These are phyloP conservation scores for Coffea eugenioides DNA, from an alignment of 257 asterid genomes.

Conservation along the genomic window DNA sequence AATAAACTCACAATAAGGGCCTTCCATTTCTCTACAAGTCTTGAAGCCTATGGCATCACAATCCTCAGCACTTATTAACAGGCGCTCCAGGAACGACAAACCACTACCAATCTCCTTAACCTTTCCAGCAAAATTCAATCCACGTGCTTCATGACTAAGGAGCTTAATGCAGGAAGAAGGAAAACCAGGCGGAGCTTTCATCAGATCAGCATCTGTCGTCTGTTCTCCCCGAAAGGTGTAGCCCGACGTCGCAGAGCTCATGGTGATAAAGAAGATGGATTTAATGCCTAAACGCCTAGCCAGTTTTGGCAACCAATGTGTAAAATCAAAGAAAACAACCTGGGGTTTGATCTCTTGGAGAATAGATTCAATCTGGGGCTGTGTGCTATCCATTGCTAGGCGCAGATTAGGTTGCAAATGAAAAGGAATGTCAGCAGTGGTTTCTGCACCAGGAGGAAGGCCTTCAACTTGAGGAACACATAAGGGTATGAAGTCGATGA, in stretches of 20 bases:
- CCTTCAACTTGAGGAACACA: conserved; percentile 6
- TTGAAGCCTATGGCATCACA: conserved; percentile 9
- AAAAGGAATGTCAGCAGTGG: conserved; percentile 7
- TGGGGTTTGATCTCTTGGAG: background rate
- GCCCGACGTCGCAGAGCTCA: conserved; percentile 3
- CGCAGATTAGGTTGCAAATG: conserved; percentile 3
- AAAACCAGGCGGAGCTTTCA: conserved; percentile 5
- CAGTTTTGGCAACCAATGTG: conserved; percentile 12
- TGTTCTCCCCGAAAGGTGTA: background rate
- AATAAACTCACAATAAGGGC: conserved; percentile 3
- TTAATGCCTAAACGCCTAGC: background rate
- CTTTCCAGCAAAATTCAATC: background rate
- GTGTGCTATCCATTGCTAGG: conserved; percentile 8
- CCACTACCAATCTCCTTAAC: conserved; percentile 1
- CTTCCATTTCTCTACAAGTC: conserved; percentile 12
- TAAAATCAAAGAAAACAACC: conserved; percentile 4
- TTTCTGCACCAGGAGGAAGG: conserved; percentile 13
- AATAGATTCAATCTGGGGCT: background rate
- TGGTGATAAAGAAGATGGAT: background rate
- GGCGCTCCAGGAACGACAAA: conserved; percentile 2
- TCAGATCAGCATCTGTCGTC: conserved; percentile 11
- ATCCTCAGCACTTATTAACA: background rate
- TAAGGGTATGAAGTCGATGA: conserved; percentile 7
- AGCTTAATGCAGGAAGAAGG: background rate
- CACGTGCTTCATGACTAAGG: conserved; percentile 7